These are phyloP conservation scores for Tetradesmus lagerheimii DNA, from an alignment of 139 green algal genomes.

Conservation along the genomic window DNA sequence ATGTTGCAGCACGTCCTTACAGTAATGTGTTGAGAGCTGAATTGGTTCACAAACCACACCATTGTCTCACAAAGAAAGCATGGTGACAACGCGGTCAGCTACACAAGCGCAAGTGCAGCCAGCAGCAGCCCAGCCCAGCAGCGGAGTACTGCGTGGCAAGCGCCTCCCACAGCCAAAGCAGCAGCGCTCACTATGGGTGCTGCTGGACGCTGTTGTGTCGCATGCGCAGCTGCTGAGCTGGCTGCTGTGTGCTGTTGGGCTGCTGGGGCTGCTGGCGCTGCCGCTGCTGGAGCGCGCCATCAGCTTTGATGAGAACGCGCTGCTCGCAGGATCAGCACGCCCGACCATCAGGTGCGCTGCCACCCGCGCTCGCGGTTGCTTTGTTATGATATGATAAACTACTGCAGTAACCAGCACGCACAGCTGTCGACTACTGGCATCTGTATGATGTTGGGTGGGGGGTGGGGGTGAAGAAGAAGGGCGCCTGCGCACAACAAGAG, in stretches of 20 bases:
- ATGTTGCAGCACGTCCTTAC: not conserved
- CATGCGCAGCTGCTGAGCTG: conserved; percentile 22
- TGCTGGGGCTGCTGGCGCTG: conserved; percentile 51
- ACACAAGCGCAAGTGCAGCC: not conserved
- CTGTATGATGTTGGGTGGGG: too few relatives aligned
- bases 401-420: not conserved
- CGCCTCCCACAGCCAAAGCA: not conserved
- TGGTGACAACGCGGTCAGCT: not conserved
- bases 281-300: conserved; percentile 63
- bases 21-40: not conserved
- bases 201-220: conserved; percentile 35
- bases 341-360: conserved; percentile 56
- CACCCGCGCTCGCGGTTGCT: not conserved
- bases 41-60: too few relatives aligned
- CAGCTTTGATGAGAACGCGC: conserved; percentile 79
- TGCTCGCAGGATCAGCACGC: conserved; percentile 61
- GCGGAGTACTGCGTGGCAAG: not conserved
- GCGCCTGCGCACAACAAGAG: not conserved
- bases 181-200: conserved; percentile 17
- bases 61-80: not conserved
- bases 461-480: too few relatives aligned
- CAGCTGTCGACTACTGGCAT: not conserved
- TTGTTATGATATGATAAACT: not conserved
- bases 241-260: conserved; percentile 51
- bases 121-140: not conserved